A percentile compares a stretch with the other conserved stretches of the same genome.
phyloP scores from a whole-genome alignment of 2,329 filamentous ascomycete genomes.

The Eutypella sp. region DNA sequence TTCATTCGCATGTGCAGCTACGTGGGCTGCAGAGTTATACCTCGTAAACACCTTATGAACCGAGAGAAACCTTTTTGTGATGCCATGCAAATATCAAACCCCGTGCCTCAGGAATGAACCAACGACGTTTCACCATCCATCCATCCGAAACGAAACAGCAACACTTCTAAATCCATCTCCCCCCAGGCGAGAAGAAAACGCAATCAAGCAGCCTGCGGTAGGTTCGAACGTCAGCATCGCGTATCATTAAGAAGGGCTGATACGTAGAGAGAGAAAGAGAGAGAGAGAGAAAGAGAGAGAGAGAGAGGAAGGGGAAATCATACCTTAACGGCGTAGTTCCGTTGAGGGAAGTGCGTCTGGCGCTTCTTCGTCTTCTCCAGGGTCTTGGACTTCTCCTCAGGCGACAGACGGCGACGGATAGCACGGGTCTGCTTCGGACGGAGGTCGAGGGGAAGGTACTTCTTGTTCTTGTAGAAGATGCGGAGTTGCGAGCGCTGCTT shows the following conservation, averaged over 20 bases:
- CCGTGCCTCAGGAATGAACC: constrained; percentile 26
- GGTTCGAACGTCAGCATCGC: not conserved
- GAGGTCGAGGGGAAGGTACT: constrained; percentile 98
- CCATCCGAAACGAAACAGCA: constrained; percentile 23
- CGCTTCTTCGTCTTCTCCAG: constrained; percentile 98
- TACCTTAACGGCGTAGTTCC: constrained; percentile 99
- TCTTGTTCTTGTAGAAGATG: constrained; percentile 99
- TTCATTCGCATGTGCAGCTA: constrained; percentile 20
- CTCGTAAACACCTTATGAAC: constrained; percentile 33
- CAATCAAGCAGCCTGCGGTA: not conserved
- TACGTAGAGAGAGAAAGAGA: not conserved
- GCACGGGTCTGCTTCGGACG: constrained; percentile 97
- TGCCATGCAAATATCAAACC: constrained; percentile 34
- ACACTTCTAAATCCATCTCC: too few species aligned
- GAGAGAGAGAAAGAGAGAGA: not conserved
- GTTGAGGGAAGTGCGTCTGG: constrained; percentile 91
- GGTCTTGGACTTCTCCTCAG: constrained; percentile 78
- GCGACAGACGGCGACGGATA: constrained; percentile 90
- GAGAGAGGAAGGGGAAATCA: constrained; percentile 17
- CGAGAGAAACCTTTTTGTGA: constrained; percentile 33
- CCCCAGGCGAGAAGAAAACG: constrained; percentile 8
- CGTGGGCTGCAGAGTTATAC: constrained; percentile 30
- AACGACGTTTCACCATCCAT: constrained; percentile 16
- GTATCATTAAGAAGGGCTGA: not conserved
- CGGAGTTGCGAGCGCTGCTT: constrained; percentile 98